Conservation (phyloP, 257 asterid species). For the Nicotiana paniculata region DNA sequence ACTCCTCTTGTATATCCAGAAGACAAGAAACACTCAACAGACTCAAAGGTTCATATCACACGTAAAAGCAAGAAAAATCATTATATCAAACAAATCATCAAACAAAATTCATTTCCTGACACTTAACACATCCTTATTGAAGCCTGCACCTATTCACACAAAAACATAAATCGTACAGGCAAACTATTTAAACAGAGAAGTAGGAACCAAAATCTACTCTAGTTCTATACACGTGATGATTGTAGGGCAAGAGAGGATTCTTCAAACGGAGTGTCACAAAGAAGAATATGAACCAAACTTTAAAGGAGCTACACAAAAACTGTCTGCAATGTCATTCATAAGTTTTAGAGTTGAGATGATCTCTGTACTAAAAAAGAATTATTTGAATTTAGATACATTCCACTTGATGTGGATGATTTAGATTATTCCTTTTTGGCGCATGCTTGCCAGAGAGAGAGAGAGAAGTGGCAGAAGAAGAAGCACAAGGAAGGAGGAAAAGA, state of each 20-base stretch:
- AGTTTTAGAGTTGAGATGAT: conserved; percentile 4
- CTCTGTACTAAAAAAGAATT: neutral
- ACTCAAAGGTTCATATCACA: neutral
- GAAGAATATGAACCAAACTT: conserved; percentile 5
- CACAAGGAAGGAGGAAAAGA: too few species aligned
- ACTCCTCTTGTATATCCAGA: neutral
- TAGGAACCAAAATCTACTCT: neutral
- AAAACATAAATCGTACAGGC: neutral
- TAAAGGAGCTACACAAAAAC: conserved; percentile 29
- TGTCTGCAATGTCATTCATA: conserved; percentile 19
- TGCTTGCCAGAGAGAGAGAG: too few species aligned
- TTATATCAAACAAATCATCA: neutral
- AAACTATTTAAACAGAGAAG: neutral
- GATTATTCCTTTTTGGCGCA: too few species aligned
- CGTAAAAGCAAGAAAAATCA: neutral
- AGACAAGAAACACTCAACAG: neutral
- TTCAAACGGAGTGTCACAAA: neutral
- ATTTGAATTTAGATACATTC: neutral
- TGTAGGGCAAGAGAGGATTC: neutral
- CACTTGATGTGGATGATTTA: neutral
- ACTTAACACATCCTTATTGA: neutral
- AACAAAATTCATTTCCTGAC: neutral
- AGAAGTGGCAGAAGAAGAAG: too few species aligned
- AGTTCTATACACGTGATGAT: neutral
- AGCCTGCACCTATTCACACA: neutral